These are phyloP conservation scores for Neocallimastix lanati DNA, from an alignment of 192 early-diverging fungal species.

Conservation along the genomic window DNA sequence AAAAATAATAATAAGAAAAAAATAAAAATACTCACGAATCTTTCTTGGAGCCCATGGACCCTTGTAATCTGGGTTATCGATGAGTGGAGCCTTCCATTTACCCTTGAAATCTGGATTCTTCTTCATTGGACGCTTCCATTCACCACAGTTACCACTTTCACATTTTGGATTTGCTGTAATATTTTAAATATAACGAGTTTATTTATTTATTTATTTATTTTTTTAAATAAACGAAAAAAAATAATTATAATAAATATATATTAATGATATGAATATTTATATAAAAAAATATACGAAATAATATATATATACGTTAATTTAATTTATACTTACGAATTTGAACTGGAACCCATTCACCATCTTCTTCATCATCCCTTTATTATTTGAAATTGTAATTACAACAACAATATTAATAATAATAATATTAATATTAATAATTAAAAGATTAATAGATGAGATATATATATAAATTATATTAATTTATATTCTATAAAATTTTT, in stretches of 20 bases:
- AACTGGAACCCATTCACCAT: constrained; percentile 72
- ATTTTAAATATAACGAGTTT: too few relatives aligned
- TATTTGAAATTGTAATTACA: not conserved
- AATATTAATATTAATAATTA: too few relatives aligned
- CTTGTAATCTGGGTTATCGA: constrained; percentile 87
- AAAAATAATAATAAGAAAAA: too few relatives aligned
- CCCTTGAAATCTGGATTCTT: constrained; percentile 87
- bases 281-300: too few relatives aligned
- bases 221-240: not conserved
- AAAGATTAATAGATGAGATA: too few relatives aligned
- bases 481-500: too few relatives aligned
- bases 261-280: too few relatives aligned
- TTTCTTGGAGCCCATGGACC: constrained; percentile 69
- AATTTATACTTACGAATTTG: constrained; percentile 67
- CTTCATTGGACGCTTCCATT: constrained; percentile 66
- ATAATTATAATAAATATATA: not conserved
- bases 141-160: constrained; percentile 35
- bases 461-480: too few relatives aligned
- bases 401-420: too few relatives aligned
- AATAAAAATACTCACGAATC: constrained; percentile 24
- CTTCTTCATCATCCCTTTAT: constrained; percentile 49
- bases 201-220: too few relatives aligned
- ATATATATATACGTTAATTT: too few relatives aligned
- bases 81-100: constrained; percentile 65
- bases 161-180: constrained; percentile 4